Percentiles rank a stretch among this genome's conserved stretches.
phyloP scores from a whole-genome alignment of 2,329 filamentous ascomycete species.

The Colletotrichum liriopes region DNA sequence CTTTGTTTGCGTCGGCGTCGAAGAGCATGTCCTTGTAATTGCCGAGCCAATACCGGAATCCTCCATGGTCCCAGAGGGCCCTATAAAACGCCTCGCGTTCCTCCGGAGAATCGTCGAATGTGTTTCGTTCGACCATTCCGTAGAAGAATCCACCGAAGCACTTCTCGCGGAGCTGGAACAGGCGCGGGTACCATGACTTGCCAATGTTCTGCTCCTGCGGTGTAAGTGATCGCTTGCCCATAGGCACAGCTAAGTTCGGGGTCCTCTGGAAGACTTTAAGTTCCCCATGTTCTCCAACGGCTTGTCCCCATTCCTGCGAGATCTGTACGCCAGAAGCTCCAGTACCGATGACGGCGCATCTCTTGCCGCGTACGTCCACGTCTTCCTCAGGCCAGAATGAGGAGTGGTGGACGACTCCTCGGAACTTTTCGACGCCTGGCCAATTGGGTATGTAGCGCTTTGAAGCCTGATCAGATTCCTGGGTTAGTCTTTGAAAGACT shows the following conservation, averaged over 20 bases:
- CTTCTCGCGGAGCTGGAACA: constrained; percentile 68
- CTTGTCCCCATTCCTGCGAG: constrained; percentile 69
- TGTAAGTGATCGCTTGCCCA: constrained; percentile 57
- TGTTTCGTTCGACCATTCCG: constrained; percentile 68
- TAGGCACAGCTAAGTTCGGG: constrained; percentile 76
- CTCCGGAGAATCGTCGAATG: constrained; percentile 68
- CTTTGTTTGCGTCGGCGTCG: constrained; percentile 64
- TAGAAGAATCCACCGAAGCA: constrained; percentile 73
- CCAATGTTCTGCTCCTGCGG: constrained; percentile 64
- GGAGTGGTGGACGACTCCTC: constrained; percentile 72
- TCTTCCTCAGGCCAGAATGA: constrained; percentile 73
- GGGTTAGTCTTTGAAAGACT: neutral
- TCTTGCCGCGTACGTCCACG: constrained; percentile 71
- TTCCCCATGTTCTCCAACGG: constrained; percentile 60
- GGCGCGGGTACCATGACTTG: constrained; percentile 62
- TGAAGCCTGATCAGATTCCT: constrained; percentile 57
- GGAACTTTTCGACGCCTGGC: constrained; percentile 72
- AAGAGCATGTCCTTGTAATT: constrained; percentile 68
- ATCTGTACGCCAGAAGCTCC: constrained; percentile 77
- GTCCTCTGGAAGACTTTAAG: constrained; percentile 77
- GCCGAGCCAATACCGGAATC: constrained; percentile 69
- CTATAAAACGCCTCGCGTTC: constrained; percentile 66
- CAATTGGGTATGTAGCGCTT: constrained; percentile 75
- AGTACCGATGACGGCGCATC: constrained; percentile 75
- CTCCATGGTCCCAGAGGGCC: constrained; percentile 64